These are phyloP conservation scores for Leishmania mexicana DNA, from an alignment of 208 protist genomes.

Conservation along the genomic window DNA sequence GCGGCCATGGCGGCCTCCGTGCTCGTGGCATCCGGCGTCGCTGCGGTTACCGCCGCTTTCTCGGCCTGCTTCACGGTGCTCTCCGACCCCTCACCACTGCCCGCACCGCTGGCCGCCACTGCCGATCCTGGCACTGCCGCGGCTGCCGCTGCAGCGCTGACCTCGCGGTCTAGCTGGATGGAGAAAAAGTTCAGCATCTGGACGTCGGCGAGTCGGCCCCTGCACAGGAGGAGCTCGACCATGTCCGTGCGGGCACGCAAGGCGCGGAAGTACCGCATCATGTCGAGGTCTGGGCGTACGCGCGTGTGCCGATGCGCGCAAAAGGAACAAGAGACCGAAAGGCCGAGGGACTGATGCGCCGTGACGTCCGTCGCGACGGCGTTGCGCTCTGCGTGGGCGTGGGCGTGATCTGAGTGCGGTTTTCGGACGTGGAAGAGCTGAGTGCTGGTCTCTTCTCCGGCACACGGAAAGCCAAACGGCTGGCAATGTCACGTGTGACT, in stretches of 20 bases:
- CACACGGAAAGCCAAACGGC: neutral
- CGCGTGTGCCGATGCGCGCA: neutral
- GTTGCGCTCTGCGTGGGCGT: neutral
- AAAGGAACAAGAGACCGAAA: neutral
- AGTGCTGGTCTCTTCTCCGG: neutral
- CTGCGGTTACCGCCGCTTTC: neutral
- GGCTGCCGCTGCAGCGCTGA: slow-evolving; percentile 2
- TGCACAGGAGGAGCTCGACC: slow-evolving; percentile 60
- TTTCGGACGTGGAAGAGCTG: neutral
- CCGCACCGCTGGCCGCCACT: neutral
- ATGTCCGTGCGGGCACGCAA: slow-evolving; percentile 57
- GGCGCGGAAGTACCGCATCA: slow-evolving; percentile 26
- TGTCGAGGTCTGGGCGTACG: slow-evolving; percentile 1
- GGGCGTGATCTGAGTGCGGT: neutral
- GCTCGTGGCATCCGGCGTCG: neutral
- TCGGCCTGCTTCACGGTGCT: neutral
- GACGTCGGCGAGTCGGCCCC: slow-evolving; percentile 66
- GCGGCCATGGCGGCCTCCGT: neutral
- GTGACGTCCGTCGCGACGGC: neutral
- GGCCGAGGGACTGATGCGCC: neutral
- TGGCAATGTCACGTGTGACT: neutral
- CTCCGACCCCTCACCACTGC: neutral
- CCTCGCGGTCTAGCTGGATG: slow-evolving; percentile 34
- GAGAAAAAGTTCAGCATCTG: slow-evolving; percentile 74
- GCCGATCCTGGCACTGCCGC: neutral